phyloP scores from a whole-genome alignment of 768 basidiomycete species.

The Vararia minispora region DNA sequence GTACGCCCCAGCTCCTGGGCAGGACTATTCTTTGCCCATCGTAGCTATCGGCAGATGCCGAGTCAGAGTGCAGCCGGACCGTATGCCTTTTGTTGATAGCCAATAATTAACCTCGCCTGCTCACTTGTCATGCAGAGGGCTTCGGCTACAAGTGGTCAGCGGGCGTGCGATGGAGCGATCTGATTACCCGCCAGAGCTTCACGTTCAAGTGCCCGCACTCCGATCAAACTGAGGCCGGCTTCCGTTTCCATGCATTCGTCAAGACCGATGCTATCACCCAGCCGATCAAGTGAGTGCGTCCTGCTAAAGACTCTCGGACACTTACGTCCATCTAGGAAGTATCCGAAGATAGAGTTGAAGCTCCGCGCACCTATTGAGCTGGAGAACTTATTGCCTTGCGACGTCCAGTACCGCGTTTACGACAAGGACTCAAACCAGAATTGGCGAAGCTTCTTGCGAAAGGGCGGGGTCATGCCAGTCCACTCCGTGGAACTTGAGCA shows the following conservation, averaged over 20 bases:
- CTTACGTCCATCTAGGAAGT: constrained; percentile 38
- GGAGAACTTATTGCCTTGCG: constrained; percentile 91
- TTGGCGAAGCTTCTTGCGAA: constrained; percentile 86
- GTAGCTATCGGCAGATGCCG: constrained; percentile 76
- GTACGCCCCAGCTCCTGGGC: constrained; percentile 62
- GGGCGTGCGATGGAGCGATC: constrained; percentile 82
- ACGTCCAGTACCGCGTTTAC: constrained; percentile 91
- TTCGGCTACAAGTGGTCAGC: constrained; percentile 94
- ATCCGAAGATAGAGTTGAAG: constrained; percentile 75
- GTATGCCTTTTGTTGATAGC: constrained; percentile 27
- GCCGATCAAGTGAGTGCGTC: constrained; percentile 8
- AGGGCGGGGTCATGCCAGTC: constrained; percentile 92
- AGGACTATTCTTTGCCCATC: constrained; percentile 82
- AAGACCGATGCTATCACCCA: constrained; percentile 55
- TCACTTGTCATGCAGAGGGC: constrained; percentile 47
- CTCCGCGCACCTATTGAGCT: constrained; percentile 91
- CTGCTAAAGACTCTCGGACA: not conserved
- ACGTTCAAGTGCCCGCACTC: constrained; percentile 80
- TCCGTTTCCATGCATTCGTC: constrained; percentile 89
- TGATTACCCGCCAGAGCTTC: constrained; percentile 56
- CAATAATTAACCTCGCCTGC: too few species aligned
- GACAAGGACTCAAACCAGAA: constrained; percentile 93
- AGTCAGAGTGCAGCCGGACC: constrained; percentile 84
- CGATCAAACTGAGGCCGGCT: constrained; percentile 74
- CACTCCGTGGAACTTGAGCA: constrained; percentile 92